A percentile compares a stretch with the other conserved stretches of the same genome.
Conservation (phyloP, 208 protist genomes). For the Leishmania guyanensis region DNA sequence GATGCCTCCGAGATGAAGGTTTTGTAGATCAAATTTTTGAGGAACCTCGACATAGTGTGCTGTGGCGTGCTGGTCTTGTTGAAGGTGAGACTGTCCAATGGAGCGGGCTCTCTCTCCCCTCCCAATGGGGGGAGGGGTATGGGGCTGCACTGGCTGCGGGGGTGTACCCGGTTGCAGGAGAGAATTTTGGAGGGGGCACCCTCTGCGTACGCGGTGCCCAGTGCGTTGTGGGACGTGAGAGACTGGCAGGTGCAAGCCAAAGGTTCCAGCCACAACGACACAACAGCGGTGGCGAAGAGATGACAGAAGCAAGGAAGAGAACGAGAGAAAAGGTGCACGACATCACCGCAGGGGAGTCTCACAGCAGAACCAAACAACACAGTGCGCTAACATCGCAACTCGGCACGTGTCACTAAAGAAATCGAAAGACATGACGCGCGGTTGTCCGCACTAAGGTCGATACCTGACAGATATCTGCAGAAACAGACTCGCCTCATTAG, state of each 20-base stretch:
- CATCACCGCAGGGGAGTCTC: neutral
- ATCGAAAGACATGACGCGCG: neutral
- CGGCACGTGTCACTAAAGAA: neutral
- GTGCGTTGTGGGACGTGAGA: neutral
- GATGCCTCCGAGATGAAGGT: conserved; percentile 38
- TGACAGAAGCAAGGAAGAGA: neutral
- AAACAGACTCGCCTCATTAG: too few relatives aligned
- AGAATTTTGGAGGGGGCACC: neutral
- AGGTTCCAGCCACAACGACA: neutral
- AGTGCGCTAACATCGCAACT: neutral
- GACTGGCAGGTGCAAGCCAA: neutral
- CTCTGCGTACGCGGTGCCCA: neutral
- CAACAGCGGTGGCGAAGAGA: neutral
- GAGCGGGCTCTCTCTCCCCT: neutral
- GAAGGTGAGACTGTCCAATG: too few relatives aligned
- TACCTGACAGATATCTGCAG: neutral
- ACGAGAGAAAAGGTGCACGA: neutral
- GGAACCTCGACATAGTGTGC: conserved; percentile 10
- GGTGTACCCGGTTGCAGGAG: neutral
- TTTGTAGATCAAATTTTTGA: conserved; percentile 9
- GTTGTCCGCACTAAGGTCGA: neutral
- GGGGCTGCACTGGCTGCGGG: neutral
- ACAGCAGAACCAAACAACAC: neutral
- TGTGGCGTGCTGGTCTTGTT: neutral
- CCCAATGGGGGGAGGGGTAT: neutral